phyloP scores from a whole-genome alignment of 208 protist species.

The Leishmania guyanensis region DNA sequence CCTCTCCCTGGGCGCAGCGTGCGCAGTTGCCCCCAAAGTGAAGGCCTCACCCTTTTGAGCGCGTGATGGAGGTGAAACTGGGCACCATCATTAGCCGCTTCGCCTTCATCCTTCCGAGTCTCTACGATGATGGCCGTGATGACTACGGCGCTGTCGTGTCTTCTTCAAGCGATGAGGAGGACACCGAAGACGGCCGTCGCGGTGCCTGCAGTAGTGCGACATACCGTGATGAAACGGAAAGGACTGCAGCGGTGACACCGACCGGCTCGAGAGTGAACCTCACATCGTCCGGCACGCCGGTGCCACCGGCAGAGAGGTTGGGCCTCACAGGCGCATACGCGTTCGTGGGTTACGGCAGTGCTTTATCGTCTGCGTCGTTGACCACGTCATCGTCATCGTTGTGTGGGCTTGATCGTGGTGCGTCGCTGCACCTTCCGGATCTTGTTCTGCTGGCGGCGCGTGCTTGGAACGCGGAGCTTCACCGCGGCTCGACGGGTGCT shows the following conservation, averaged over 20 bases:
- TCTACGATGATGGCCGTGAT: background rate
- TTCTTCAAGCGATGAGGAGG: constrained; percentile 3
- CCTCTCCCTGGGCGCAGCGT: background rate
- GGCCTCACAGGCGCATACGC: constrained; percentile 14
- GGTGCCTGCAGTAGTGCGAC: background rate
- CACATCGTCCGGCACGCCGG: background rate
- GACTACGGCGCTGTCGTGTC: background rate
- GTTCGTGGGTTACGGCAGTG: background rate
- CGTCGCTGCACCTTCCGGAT: background rate
- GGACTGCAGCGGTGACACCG: background rate
- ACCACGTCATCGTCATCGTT: background rate
- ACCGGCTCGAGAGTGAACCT: background rate
- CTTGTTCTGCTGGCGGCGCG: constrained; percentile 8
- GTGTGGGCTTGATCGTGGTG: background rate
- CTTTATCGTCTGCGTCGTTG: background rate
- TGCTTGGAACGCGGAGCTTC: constrained; percentile 38
- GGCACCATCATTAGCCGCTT: constrained; percentile 24
- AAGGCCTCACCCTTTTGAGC: background rate
- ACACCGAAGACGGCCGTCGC: background rate
- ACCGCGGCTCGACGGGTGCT: background rate
- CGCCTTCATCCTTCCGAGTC: background rate
- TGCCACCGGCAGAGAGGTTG: background rate
- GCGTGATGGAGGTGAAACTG: constrained; percentile 12
- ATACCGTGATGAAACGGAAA: background rate
- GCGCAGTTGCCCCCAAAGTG: too few species aligned